Conservation (phyloP, 1,284 basidiomycete species). For the Jaminaea rosea region DNA sequence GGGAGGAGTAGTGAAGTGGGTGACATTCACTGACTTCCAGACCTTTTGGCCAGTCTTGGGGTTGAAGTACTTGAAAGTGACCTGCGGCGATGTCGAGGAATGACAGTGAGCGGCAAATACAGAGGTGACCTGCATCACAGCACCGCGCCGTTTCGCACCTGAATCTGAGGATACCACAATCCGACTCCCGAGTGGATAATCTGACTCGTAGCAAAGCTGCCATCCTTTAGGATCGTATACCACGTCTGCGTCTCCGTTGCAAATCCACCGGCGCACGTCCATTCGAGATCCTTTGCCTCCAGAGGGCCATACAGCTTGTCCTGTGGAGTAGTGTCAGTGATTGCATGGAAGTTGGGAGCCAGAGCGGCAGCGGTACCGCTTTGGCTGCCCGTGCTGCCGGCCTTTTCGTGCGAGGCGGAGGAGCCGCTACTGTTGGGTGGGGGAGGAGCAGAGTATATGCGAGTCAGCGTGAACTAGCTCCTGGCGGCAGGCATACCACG, state of each 20-base stretch:
- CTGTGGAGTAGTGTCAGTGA: constrained; percentile 34
- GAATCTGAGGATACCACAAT: constrained; percentile 94
- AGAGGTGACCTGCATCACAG: too few species aligned
- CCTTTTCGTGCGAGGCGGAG: too few species aligned
- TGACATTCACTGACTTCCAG: constrained; percentile 85
- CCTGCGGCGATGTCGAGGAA: too few species aligned
- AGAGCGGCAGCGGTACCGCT: constrained; percentile 12
- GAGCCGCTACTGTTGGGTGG: too few species aligned
- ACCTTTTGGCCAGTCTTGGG: constrained; percentile 63
- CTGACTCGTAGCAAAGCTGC: constrained; percentile 73
- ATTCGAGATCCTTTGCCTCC: constrained; percentile 62
- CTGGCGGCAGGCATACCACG: too few species aligned
- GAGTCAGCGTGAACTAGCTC: too few species aligned
- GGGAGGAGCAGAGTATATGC: too few species aligned
- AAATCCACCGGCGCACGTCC: constrained; percentile 74
- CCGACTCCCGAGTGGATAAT: constrained; percentile 91
- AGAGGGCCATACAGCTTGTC: constrained; percentile 61
- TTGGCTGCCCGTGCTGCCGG: constrained; percentile 7
- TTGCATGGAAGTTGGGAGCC: constrained; percentile 37
- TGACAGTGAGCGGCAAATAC: too few species aligned
- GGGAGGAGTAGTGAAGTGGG: constrained; percentile 69
- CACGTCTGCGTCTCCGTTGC: constrained; percentile 84
- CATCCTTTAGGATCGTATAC: constrained; percentile 77
- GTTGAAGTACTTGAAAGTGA: constrained; percentile 83
- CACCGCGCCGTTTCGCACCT: too few species aligned